Evolutionary conservation across 305 asterid species (phyloP), one percentile per base, ranked within the genome.

Genomic region (Salvia sclarea): DNA sequence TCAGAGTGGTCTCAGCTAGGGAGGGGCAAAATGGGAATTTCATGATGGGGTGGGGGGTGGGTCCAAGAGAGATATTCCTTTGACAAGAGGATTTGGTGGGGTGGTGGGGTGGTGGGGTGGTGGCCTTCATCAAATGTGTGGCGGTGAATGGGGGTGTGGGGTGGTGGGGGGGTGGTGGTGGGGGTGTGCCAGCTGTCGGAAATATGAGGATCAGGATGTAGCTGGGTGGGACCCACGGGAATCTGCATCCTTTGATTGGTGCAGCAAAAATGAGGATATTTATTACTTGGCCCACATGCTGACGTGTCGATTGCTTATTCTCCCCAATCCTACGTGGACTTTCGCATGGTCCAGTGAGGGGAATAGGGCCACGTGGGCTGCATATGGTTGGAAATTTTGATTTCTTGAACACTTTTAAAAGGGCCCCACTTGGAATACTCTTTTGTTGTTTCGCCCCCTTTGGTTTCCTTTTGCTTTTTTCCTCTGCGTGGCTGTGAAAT

Each of bases 111-210:
- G n/a, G n/a, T n/a, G 49, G 43, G 73, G 44, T 37, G 50, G n/a
- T n/a, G 76, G 40, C n/a, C n/a, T n/a, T n/a, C 20, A 21, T 38
- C 18, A 59, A 11, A 49, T 73, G 69, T 58, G 83, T 68, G 79
- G 81, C 62, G 6, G 33, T 24, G 57, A 68, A 78, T 41, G 80
- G 62, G n/a, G n/a, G n/a, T n/a, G n/a, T n/a, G 49, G 64, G 77
- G 44, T 38, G 86, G 91, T 65, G 49, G 43, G 73, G 44, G 41
- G 50, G 91, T 65, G 49, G 43, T 70, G 44, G 41, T 45, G 49
- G 73, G 44, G 35, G 50, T 22, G 21, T 73, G 86, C 86, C 86
- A 86, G 66, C 71, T 82, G 85, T 77, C 44, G 70, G 35, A 43
- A 9, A 59, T 6, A 0, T 28, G 44, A 70, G 76, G 76, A 25